Conservation (phyloP, 176 grass and related monocot genomes). For the Paspalum notatum region DNA sequence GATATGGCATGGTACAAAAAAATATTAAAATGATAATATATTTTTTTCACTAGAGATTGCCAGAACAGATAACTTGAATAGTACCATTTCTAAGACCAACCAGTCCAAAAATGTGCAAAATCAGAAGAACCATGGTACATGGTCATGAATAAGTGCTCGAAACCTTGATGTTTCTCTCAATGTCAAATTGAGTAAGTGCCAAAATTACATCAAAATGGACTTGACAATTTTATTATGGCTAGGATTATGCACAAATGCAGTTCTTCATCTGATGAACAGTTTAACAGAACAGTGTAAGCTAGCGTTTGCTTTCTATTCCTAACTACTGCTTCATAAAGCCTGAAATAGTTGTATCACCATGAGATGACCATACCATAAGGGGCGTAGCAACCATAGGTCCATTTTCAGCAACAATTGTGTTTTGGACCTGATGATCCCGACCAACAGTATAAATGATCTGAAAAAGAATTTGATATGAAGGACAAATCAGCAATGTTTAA, state of each 20-base stretch:
- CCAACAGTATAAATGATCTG: constrained; percentile 94
- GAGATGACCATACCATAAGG: constrained; percentile 61
- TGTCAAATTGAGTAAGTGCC: constrained; percentile 21
- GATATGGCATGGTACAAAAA: constrained; percentile 13
- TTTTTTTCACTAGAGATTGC: constrained; percentile 17
- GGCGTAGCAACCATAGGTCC: constrained; percentile 65
- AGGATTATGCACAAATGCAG: constrained; percentile 10
- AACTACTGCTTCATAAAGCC: constrained; percentile 7
- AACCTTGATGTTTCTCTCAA: background rate
- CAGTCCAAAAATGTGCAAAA: constrained; percentile 23
- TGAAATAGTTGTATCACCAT: constrained; percentile 40
- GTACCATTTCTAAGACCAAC: constrained; percentile 13
- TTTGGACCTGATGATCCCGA: constrained; percentile 72
- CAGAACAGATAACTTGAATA: constrained; percentile 27
- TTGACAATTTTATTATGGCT: constrained; percentile 25
- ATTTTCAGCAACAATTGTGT: constrained; percentile 76
- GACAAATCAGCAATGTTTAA: constrained; percentile 8
- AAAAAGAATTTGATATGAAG: constrained; percentile 25
- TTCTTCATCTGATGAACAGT: constrained; percentile 19
- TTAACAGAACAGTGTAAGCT: constrained; percentile 21
- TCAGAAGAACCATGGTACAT: background rate
- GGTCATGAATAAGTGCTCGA: constrained; percentile 22
- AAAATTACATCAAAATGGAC: background rate
- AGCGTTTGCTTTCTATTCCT: constrained; percentile 23
- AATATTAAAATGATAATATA: constrained; percentile 7